These are phyloP conservation scores for Aspergillus calidoustus DNA, from an alignment of 2,329 filamentous ascomycete species.

Conservation along the genomic window DNA sequence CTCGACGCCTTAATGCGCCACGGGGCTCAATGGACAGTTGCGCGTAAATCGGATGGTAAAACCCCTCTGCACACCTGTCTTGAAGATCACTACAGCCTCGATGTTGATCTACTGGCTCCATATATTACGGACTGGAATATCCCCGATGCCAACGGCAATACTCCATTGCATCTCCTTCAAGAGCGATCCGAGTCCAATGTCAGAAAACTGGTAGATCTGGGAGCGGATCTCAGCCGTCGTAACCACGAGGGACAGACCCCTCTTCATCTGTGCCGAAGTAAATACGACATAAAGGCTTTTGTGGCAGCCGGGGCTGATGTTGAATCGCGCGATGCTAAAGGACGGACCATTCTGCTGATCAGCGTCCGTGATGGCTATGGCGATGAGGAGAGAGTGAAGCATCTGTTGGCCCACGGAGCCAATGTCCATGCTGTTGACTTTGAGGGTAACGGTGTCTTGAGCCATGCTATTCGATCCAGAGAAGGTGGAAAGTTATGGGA, in stretches of 20 bases:
- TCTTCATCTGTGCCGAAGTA: neutral
- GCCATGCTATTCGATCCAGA: neutral
- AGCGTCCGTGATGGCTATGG: neutral
- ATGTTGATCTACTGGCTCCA: neutral
- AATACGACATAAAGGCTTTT: neutral
- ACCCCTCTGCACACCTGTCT: neutral
- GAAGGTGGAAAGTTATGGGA: neutral
- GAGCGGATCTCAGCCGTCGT: neutral
- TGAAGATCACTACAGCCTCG: neutral
- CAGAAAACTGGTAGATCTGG: neutral
- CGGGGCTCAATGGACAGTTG: neutral
- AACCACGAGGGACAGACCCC: neutral
- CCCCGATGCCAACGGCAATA: neutral
- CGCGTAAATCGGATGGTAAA: neutral
- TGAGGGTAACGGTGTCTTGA: neutral
- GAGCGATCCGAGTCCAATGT: neutral
- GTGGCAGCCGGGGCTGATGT: neutral
- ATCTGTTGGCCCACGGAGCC: neutral
- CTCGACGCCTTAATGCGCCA: neutral
- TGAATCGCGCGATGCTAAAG: neutral
- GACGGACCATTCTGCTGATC: neutral
- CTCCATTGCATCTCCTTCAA: neutral
- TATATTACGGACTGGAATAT: neutral
- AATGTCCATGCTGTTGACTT: neutral
- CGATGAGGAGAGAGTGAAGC: neutral